Evolutionary conservation across 768 basidiomycete genomes (phyloP).

Genomic region (Pulveroboletus sp.): DNA sequence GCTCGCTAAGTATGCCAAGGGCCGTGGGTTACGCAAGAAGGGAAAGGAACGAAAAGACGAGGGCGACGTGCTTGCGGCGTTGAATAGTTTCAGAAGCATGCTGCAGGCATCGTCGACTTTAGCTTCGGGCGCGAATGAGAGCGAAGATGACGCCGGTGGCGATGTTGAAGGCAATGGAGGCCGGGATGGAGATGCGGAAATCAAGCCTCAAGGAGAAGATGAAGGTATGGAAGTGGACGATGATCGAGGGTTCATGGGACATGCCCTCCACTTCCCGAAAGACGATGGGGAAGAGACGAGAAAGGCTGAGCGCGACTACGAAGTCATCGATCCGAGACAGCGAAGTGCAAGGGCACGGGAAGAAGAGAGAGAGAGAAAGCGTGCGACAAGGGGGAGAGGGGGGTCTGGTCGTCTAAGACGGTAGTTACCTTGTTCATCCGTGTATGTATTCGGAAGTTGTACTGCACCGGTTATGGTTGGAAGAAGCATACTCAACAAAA

Average conservation of each 20-base stretch:
- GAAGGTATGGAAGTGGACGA: conserved; percentile 71
- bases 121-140: conserved; percentile 25
- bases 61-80: conserved; percentile 59
- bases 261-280: conserved; percentile 73
- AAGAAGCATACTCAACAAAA: not conserved
- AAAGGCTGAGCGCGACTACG: conserved; percentile 83
- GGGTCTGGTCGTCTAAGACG: conserved; percentile 21
- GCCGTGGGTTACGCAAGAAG: conserved; percentile 54
- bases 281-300: conserved; percentile 68
- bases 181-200: conserved; percentile 8
- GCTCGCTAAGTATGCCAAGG: conserved; percentile 73
- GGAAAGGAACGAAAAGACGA: conserved; percentile 65
- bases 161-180: conserved; percentile 17
- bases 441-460: not conserved
- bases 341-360: conserved; percentile 71
- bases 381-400: conserved; percentile 25
- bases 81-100: conserved; percentile 70
- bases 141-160: conserved; percentile 12
- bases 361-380: conserved; percentile 69
- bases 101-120: conserved; percentile 44
- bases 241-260: conserved; percentile 70
- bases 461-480: not conserved
- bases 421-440: conserved; percentile 7
- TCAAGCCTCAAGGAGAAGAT: conserved; percentile 36
- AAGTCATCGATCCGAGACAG: conserved; percentile 82